Evolutionary conservation across 139 green algal genomes (phyloP).

Genomic region (Chlamydomonas eustigma): DNA sequence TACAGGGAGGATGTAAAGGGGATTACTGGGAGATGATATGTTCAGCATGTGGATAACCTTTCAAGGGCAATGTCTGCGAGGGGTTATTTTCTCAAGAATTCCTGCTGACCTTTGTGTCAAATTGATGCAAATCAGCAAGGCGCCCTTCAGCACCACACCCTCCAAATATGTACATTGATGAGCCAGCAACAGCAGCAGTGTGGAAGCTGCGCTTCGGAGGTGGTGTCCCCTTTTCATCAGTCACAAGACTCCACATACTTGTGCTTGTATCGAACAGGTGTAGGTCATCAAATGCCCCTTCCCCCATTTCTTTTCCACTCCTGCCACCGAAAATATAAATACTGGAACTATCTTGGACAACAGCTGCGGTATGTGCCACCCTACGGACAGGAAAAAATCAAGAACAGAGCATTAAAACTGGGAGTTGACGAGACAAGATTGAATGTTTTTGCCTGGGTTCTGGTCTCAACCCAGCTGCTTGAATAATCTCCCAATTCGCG

Average conservation of each 20-base stretch:
- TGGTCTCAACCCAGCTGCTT: conserved; percentile 12
- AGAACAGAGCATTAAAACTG: too few relatives aligned
- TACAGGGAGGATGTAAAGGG: too few relatives aligned
- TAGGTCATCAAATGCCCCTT: conserved; percentile 32
- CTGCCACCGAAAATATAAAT: conserved; percentile 49
- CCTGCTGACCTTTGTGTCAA: conserved; percentile 22
- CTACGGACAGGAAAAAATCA: conserved; percentile 26
- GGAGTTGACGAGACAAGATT: too few relatives aligned
- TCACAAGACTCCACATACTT: conserved; percentile 12
- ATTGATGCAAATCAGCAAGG: conserved; percentile 48
- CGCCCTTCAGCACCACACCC: conserved; percentile 44
- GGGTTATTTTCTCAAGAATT: too few relatives aligned
- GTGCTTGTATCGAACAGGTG: conserved; percentile 26
- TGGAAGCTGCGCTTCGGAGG: conserved; percentile 38
- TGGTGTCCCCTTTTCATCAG: background rate
- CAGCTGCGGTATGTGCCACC: conserved; percentile 29
- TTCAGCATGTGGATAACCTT: too few relatives aligned
- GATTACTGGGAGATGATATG: too few relatives aligned
- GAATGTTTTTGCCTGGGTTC: too few relatives aligned
- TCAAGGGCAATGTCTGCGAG: too few relatives aligned
- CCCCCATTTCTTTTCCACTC: conserved; percentile 36
- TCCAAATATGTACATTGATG: conserved; percentile 54
- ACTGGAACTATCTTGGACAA: conserved; percentile 20
- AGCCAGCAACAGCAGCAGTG: conserved; percentile 20
- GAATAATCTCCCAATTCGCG: conserved; percentile 16